These are phyloP conservation scores for Colletotrichum godetiae DNA, from an alignment of 2,329 filamentous ascomycete genomes.

Conservation along the genomic window DNA sequence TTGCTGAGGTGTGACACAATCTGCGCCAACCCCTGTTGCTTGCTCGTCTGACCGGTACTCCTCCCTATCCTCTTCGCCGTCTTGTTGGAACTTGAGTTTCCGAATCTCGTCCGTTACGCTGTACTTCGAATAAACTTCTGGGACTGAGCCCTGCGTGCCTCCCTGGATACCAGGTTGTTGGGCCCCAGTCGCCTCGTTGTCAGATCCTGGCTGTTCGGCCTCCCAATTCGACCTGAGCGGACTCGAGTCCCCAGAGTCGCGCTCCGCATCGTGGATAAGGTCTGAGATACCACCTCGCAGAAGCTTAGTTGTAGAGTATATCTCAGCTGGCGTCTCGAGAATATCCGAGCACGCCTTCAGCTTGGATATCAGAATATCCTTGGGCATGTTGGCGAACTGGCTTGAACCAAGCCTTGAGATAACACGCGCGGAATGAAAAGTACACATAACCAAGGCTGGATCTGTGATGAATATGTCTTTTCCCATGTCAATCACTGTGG, in stretches of 20 bases:
- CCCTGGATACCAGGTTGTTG: not conserved
- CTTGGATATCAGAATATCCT: not conserved
- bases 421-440: conserved; percentile 30
- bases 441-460: conserved; percentile 28
- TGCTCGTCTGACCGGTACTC: not conserved
- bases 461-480: conserved; percentile 30
- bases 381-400: conserved; percentile 16
- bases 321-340: conserved; percentile 11
- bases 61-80: conserved; percentile 6
- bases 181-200: not conserved
- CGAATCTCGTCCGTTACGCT: conserved; percentile 33
- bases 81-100: conserved; percentile 26
- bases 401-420: conserved; percentile 18
- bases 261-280: conserved; percentile 27
- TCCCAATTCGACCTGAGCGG: conserved; percentile 25
- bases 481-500: conserved; percentile 5
- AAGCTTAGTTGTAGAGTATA: conserved; percentile 26
- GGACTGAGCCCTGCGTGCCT: not conserved
- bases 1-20: not conserved
- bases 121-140: conserved; percentile 30
- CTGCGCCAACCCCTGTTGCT: not conserved
- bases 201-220: not conserved
- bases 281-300: conserved; percentile 20
- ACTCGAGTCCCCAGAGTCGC: conserved; percentile 9
- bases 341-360: conserved; percentile 23